Evolutionary conservation across 2,329 filamentous ascomycete species (phyloP).

Genomic region (Sordariomycetes sp.): DNA sequence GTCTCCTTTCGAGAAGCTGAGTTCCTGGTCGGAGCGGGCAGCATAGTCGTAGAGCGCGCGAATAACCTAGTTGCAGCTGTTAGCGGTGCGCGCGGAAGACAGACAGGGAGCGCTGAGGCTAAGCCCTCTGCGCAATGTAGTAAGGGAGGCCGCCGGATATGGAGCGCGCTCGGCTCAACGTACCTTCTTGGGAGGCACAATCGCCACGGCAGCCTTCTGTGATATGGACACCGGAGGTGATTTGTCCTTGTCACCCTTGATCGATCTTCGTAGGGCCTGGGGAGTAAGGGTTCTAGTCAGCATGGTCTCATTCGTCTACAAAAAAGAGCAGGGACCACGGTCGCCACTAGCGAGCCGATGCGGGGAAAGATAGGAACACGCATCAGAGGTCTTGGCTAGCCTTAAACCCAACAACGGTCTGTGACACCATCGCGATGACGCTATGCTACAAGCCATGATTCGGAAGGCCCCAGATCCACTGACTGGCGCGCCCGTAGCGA

Average conservation of each 20-base stretch:
- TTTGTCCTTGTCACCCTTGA: constrained; percentile 78
- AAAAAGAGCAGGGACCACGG: background rate
- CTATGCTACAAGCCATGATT: background rate
- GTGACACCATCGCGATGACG: background rate
- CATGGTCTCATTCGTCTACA: constrained; percentile 4
- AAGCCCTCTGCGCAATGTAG: background rate
- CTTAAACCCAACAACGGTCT: background rate
- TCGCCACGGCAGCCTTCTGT: constrained; percentile 76
- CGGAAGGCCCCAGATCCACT: background rate
- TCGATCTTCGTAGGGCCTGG: constrained; percentile 71
- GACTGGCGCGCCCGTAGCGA: background rate
- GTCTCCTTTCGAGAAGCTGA: constrained; percentile 88
- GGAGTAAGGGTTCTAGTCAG: constrained; percentile 31
- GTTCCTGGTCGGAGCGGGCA: constrained; percentile 61
- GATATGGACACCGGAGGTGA: constrained; percentile 59
- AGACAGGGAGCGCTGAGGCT: background rate
- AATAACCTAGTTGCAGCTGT: constrained; percentile 57
- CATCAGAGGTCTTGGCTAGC: background rate
- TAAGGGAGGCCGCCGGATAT: background rate
- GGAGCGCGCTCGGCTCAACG: constrained; percentile 2
- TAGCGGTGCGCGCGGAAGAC: background rate
- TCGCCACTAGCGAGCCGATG: background rate
- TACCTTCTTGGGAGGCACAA: constrained; percentile 89
- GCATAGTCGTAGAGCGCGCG: constrained; percentile 91
- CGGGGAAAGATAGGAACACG: background rate